Percentiles rank a stretch among this genome's conserved stretches.
phyloP scores from a whole-genome alignment of 441 rosid species.

The Syzygium malaccense region DNA sequence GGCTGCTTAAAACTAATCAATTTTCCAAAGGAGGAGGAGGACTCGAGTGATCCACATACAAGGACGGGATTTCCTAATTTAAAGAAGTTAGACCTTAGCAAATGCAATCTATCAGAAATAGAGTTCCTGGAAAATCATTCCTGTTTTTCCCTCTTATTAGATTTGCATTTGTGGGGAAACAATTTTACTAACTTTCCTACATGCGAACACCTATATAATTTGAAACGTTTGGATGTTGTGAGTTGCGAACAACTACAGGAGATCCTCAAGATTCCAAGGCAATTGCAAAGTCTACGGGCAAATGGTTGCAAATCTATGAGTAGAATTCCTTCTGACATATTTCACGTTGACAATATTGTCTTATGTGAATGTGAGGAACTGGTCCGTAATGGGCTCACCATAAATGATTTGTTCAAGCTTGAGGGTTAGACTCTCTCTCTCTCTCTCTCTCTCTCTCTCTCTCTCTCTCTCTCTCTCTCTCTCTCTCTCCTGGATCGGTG shows the following conservation, averaged over 20 bases:
- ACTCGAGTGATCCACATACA: too few species aligned
- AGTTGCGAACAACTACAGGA: not conserved
- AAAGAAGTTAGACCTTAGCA: rapidly evolving
- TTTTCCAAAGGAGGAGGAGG: too few species aligned
- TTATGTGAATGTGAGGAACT: too few species aligned
- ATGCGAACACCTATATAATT: not conserved
- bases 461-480: too few species aligned
- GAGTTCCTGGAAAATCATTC: not conserved
- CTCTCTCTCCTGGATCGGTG: too few species aligned
- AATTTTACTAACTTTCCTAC: not conserved
- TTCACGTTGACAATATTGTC: too few species aligned
- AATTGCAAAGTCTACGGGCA: rapidly evolving
- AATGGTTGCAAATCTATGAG: not conserved
- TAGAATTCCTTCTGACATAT: not conserved
- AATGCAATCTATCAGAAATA: not conserved
- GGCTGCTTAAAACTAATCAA: too few species aligned
- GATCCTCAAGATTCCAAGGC: not conserved
- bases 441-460: too few species aligned
- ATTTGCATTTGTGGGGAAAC: rapidly evolving
- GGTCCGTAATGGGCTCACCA: too few species aligned
- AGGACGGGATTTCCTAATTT: too few species aligned
- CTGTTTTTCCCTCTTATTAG: rapidly evolving
- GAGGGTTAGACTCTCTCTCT: too few species aligned
- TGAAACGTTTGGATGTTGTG: rapidly evolving
- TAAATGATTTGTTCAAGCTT: too few species aligned